Base-by-base conservation (phyloP, 1,284 basidiomycete genomes). In the Violaceomyces palustris region DNA sequence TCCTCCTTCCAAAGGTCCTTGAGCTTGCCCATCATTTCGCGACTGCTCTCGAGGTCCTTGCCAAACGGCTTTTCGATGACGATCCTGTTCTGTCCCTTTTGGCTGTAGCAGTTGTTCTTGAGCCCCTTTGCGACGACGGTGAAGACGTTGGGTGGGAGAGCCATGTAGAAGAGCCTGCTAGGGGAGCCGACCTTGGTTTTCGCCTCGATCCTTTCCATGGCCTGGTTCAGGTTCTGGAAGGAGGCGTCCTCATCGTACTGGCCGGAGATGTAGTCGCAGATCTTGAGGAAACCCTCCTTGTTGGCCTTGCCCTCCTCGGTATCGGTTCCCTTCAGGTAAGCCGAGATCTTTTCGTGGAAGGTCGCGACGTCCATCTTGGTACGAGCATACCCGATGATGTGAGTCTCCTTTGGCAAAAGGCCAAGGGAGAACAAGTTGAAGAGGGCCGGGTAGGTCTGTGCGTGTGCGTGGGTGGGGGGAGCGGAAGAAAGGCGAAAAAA, bases 301-400 rank as follows among this genome's bases (percentile, higher is more conserved):
- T 44, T 44, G 31, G 67, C 37, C 40, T 63, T 55, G 38, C 60
- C 64, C 45, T 66, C 39, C 35, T 52, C 55, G 39, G 50, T 45
- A 17, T 67, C 57, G 17, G 48, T 41, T 19, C 55, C 53, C 40
- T 69, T 61, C 31, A 72, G 50, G 31, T 59, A 45, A 5, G 47
- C 54, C 7, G 51, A 50, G 47, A 67, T 55, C 48, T 69, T 69
- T 17, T 60, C 54, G 32, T 69, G 61, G 49, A 74, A 75, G 37
- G 66, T 53, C 27, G 63, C 50, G 21, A 55, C 49, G 39, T 65
- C 59, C 70, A 74, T 69, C 52, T 75, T 70, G 22, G 72, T 69
- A 39, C 74, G 64, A 11, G 74, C 74, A 68, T 75, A 75, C 25
- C 74, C 74, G 39, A 75, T 40, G 46, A 75, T 74, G 39, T 63